A percentile compares a stretch with the other conserved stretches of the same genome.
Evolutionary conservation across 78 protist species (phyloP).

Genomic region (Speleostelium caveatum): DNA sequence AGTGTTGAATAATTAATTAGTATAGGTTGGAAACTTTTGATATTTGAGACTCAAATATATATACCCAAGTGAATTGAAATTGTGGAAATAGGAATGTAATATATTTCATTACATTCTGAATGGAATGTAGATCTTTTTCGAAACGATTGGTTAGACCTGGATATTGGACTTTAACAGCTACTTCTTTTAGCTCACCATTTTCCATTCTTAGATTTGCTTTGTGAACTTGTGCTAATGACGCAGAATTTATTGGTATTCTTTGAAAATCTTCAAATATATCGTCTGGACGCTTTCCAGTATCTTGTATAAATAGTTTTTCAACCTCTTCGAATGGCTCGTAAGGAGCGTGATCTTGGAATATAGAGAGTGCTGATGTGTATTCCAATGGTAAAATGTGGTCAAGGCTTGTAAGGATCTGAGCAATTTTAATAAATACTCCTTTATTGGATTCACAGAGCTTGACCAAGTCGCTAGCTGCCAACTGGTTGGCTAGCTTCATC

Average conservation of each 20-base stretch:
- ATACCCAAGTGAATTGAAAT: conserved; percentile 79
- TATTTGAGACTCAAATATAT: too few species aligned
- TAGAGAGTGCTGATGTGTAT: conserved; percentile 27
- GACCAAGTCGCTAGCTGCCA: conserved; percentile 45
- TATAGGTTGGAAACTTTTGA: too few species aligned
- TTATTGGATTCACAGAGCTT: conserved; percentile 41
- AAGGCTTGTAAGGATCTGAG: conserved; percentile 51
- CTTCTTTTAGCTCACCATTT: conserved; percentile 54
- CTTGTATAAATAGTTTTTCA: conserved; percentile 35
- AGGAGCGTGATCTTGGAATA: conserved; percentile 75
- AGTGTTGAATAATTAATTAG: too few species aligned
- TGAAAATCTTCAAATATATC: conserved; percentile 57
- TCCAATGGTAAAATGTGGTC: conserved; percentile 59
- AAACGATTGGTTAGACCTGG: conserved; percentile 58
- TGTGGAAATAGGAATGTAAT: conserved; percentile 53
- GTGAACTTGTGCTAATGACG: conserved; percentile 83
- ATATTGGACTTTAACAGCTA: conserved; percentile 85
- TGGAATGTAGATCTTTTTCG: conserved; percentile 59
- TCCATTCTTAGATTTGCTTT: conserved; percentile 41
- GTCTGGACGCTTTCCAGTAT: conserved; percentile 67
- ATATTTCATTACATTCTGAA: conserved; percentile 26
- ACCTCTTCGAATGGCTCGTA: conserved; percentile 53
- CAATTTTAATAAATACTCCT: conserved; percentile 66
- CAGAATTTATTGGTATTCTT: conserved; percentile 73
- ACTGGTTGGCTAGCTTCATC: conserved; percentile 22